These are phyloP conservation scores for Cyphellophora europaea DNA, from an alignment of 2,329 filamentous ascomycete genomes.

Conservation along the genomic window DNA sequence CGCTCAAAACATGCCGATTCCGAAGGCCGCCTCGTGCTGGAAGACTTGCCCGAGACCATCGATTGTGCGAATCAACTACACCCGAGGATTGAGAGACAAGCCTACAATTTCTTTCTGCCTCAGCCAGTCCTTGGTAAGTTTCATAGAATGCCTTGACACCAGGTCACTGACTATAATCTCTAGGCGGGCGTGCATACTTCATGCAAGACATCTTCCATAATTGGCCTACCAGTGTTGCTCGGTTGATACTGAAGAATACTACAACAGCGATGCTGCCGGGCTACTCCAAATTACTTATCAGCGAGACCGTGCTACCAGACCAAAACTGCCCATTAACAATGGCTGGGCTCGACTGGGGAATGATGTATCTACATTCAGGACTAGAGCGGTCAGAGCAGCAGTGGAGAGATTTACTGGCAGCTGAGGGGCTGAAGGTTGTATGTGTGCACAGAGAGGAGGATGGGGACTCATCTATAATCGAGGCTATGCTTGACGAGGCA, in stretches of 20 bases:
- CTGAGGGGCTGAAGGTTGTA: not conserved
- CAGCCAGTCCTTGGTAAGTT: not conserved
- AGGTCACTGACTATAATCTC: too few relatives aligned
- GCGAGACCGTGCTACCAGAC: not conserved
- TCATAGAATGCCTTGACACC: too few relatives aligned
- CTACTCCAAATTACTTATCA: conserved; percentile 1
- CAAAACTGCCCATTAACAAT: not conserved
- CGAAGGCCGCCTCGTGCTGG: not conserved
- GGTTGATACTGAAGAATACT: not conserved
- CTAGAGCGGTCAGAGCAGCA: conserved; percentile 1
- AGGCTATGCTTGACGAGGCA: not conserved
- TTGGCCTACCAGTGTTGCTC: not conserved
- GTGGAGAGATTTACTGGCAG: not conserved
- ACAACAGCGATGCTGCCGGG: not conserved
- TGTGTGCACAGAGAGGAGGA: not conserved
- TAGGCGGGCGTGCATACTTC: not conserved
- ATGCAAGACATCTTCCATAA: conserved; percentile 1
- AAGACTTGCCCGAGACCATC: not conserved
- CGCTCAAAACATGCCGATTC: not conserved
- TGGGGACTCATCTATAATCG: not conserved
- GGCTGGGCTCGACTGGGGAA: not conserved
- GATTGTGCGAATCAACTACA: not conserved
- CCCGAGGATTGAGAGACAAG: not conserved
- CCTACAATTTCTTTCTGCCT: not conserved
- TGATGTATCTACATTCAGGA: not conserved